A percentile compares a stretch with the other conserved stretches of the same genome.
Conservation (phyloP, 345 rosid species). For the Durio zibethinus region DNA sequence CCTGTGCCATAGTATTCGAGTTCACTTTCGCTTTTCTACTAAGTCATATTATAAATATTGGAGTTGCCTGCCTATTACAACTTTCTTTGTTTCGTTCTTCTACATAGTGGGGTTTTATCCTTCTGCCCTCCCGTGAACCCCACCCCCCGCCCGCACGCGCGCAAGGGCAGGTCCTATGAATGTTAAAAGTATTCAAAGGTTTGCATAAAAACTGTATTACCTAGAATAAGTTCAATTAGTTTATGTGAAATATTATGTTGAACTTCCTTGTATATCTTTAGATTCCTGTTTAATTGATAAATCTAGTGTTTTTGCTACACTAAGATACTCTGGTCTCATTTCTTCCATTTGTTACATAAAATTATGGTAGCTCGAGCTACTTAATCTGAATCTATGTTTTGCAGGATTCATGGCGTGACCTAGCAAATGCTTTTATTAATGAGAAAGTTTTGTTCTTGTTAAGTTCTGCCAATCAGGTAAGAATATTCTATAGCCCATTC, state of each 20-base stretch:
- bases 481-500: constrained; percentile 18
- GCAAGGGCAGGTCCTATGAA: not conserved
- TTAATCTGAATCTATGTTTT: constrained; percentile 20
- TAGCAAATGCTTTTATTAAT: constrained; percentile 86
- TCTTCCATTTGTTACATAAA: not conserved
- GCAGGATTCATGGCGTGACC: constrained; percentile 89
- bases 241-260: not conserved
- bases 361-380: constrained; percentile 2
- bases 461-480: constrained; percentile 84
- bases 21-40: not conserved
- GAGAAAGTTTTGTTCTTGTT: constrained; percentile 67
- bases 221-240: not conserved
- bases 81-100: constrained; percentile 2
- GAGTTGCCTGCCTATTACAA: constrained; percentile 1
- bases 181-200: not conserved
- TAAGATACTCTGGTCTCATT: not conserved
- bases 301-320: not conserved
- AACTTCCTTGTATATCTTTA: not conserved
- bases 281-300: not conserved
- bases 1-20: not conserved
- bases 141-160: not conserved
- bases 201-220: not conserved
- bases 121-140: not conserved
- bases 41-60: not conserved
- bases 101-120: not conserved